Conservation (phyloP, 768 basidiomycete genomes). For the Steccherinum ochraceum region DNA sequence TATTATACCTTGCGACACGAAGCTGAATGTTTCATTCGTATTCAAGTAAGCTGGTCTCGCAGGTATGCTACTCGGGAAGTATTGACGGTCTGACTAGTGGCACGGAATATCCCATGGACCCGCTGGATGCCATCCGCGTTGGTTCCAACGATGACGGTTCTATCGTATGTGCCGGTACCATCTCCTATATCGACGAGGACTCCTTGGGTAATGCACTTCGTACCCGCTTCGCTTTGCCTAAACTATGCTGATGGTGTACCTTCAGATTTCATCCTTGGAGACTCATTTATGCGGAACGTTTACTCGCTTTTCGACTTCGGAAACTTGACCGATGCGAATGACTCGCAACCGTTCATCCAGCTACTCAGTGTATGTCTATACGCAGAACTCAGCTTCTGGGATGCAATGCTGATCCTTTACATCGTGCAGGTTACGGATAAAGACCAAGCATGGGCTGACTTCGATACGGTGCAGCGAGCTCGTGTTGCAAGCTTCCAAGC, state of each 20-base stretch:
- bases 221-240: not conserved
- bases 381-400: not conserved
- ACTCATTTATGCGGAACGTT: not conserved
- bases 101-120: not conserved
- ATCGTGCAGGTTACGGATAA: not conserved
- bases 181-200: not conserved
- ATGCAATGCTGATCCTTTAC: not conserved
- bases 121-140: not conserved
- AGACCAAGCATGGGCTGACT: not conserved
- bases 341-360: not conserved
- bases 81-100: not conserved
- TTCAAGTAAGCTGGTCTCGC: not conserved
- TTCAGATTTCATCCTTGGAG: not conserved
- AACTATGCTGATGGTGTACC: not conserved
- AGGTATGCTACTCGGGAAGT: too few species aligned
- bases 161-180: not conserved
- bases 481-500: too few species aligned
- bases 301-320: not conserved
- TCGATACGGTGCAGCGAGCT: not conserved
- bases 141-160: not conserved
- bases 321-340: not conserved
- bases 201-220: too few species aligned
- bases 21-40: not conserved
- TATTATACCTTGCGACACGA: not conserved
- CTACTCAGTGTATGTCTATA: not conserved